These are phyloP conservation scores for Silybum marianum DNA, from an alignment of 129 eudicot species.

Conservation along the genomic window DNA sequence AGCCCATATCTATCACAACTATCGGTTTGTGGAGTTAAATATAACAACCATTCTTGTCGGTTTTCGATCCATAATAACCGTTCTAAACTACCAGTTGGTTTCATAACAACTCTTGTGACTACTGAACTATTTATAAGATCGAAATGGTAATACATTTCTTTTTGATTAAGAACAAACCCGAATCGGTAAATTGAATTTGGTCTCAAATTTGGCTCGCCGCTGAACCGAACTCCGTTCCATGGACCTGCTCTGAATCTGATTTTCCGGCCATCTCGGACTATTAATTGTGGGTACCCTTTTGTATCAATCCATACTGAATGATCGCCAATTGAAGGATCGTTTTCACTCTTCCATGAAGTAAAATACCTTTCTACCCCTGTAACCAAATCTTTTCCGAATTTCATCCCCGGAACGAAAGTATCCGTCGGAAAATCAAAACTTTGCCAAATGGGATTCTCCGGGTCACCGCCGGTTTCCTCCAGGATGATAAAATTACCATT, in stretches of 20 bases:
- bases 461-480: conserved; percentile 7
- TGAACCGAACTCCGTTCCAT: conserved; percentile 54
- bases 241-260: conserved; percentile 44
- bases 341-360: conserved; percentile 42
- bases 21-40: conserved; percentile 34
- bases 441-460: conserved; percentile 51
- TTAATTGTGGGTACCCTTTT: conserved; percentile 42
- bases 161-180: conserved; percentile 32
- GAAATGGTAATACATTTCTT: conserved; percentile 35
- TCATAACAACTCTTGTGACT: conserved; percentile 36
- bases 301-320: conserved; percentile 34
- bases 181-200: conserved; percentile 21
- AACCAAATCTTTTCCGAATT: conserved; percentile 39
- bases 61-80: conserved; percentile 32
- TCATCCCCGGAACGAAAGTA: conserved; percentile 56
- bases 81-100: conserved; percentile 28
- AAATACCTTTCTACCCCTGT: conserved; percentile 37
- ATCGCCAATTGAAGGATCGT: conserved; percentile 50
- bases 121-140: conserved; percentile 31
- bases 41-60: conserved; percentile 34
- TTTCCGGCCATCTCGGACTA: conserved; percentile 18
- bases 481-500: conserved; percentile 52
- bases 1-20: conserved; percentile 39
- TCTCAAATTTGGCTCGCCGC: conserved; percentile 38
- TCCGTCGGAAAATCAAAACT: conserved; percentile 62